Evolutionary conservation across 495 filamentous ascomycete genomes (phyloP).

Genomic region (Bathelium albidoporum): DNA sequence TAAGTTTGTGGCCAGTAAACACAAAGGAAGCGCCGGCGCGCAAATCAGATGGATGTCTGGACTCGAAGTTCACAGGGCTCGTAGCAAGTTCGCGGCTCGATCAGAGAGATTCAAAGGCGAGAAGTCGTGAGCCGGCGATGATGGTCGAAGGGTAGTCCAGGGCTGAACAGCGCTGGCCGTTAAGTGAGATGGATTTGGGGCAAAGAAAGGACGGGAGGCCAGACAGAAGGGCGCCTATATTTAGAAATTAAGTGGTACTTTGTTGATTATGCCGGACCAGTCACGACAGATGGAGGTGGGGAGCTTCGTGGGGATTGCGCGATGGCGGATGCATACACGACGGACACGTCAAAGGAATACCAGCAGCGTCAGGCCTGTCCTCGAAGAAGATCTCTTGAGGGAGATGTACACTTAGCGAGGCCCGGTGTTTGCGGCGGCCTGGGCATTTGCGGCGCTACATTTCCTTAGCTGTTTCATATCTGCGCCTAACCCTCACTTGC

Average conservation of each 20-base stretch:
- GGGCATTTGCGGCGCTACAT: neutral
- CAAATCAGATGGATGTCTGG: neutral
- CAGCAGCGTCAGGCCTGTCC: neutral
- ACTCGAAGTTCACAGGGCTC: neutral
- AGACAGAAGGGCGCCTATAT: neutral
- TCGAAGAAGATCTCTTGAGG: neutral
- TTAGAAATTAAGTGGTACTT: slow-evolving; percentile 3
- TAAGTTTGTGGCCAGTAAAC: neutral
- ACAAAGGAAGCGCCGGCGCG: neutral
- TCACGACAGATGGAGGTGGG: neutral
- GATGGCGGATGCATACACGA: neutral
- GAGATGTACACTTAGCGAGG: neutral
- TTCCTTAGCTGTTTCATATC: slow-evolving; percentile 4
- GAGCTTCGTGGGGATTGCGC: neutral
- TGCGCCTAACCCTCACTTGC: neutral
- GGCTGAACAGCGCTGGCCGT: neutral
- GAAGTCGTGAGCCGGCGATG: neutral
- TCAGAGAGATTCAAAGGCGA: neutral
- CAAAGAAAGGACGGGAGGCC: neutral
- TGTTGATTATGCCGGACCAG: neutral
- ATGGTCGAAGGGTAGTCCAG: neutral
- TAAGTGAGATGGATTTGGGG: neutral
- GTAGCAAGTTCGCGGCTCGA: neutral
- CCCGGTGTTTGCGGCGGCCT: neutral
- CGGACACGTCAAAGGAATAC: neutral